These are phyloP conservation scores for Auriscalpium vulgare DNA, from an alignment of 768 basidiomycete species.

Conservation along the genomic window DNA sequence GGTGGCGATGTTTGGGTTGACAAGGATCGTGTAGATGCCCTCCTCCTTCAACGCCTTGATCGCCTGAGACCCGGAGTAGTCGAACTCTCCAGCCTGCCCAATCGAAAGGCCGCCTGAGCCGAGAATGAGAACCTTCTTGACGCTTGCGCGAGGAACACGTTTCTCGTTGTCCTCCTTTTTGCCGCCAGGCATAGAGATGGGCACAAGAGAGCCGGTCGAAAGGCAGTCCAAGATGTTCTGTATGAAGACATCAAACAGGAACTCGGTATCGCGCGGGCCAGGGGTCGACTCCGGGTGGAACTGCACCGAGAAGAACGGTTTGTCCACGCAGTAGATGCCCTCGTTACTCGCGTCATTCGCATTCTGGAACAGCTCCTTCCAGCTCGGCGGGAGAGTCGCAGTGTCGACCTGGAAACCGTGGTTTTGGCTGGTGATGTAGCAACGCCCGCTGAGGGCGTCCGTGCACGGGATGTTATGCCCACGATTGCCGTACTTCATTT, in stretches of 20 bases:
- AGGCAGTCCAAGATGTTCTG: constrained; percentile 75
- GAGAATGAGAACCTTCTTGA: constrained; percentile 91
- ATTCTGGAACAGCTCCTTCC: constrained; percentile 93
- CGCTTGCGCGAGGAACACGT: constrained; percentile 62
- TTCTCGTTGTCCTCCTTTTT: constrained; percentile 75
- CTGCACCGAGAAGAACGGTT: constrained; percentile 97
- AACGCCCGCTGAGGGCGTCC: constrained; percentile 85
- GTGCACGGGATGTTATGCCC: constrained; percentile 99
- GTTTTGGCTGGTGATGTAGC: constrained; percentile 99
- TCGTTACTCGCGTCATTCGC: constrained; percentile 98
- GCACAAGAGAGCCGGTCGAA: constrained; percentile 41
- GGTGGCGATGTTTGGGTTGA: constrained; percentile 99
- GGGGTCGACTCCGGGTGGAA: constrained; percentile 98
- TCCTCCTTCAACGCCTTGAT: constrained; percentile 99
- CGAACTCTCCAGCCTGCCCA: constrained; percentile 98
- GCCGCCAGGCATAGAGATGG: constrained; percentile 71
- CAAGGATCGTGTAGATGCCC: constrained; percentile 97
- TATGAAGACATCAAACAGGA: constrained; percentile 97
- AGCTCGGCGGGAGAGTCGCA: constrained; percentile 65
- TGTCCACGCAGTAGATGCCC: constrained; percentile 88
- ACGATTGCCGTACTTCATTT: constrained; percentile 99
- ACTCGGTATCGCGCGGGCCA: constrained; percentile 96
- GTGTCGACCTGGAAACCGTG: constrained; percentile 96
- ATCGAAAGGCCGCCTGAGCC: constrained; percentile 97
- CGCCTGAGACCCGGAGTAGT: constrained; percentile 98